Evolutionary conservation across 1,284 basidiomycete species (phyloP), one percentile per base, ranked within the genome.

Genomic region (Apiotrichum domesticum): DNA sequence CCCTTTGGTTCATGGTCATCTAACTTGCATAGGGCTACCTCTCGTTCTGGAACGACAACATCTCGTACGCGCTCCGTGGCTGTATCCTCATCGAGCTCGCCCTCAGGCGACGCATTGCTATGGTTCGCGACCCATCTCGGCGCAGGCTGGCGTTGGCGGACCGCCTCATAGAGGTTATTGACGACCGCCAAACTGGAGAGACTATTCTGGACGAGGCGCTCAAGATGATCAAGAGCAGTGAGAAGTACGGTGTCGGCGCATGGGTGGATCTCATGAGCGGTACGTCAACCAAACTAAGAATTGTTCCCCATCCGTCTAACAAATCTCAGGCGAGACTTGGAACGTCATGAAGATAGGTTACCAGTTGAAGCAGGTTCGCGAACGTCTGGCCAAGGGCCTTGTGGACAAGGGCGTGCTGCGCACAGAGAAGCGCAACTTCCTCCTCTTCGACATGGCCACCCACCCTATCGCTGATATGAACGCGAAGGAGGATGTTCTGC

Each of bases 341-440:
- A 96, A 97, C 73, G 90, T 96, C 6, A 91, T 96, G 86, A 96
- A 96, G 79, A 96, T 96, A 56, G 92, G 92, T 34, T 97, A 92
- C 78, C 93, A 97, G 76, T 84, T 97, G 51, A 97, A 97, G 77
- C 93, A 96, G 77, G 93, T 97, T 46, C 86, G 93, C 54, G 93
- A 97, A 77, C 87, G 93, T 29, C 85, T 97, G 47, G 91, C 91
- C n/a, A 97, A 97, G 75, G 93, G 93, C 1, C 84, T 97, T 43
- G 93, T 95, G 54, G 93, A 97, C 81, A 97, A 97, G 77, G 93
- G 93, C 65, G 85, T 97, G 43, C 83, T 97, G n/a, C 87, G 93
- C 48, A 97, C 93, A 10, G 93, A 96, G 76, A 96, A 96, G 75
- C 88, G 91, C 72, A 96, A 96, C 77, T 96, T 96, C 76, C 82